These are phyloP conservation scores for Naganishia randhawae DNA, from an alignment of 768 basidiomycete species.

Conservation along the genomic window DNA sequence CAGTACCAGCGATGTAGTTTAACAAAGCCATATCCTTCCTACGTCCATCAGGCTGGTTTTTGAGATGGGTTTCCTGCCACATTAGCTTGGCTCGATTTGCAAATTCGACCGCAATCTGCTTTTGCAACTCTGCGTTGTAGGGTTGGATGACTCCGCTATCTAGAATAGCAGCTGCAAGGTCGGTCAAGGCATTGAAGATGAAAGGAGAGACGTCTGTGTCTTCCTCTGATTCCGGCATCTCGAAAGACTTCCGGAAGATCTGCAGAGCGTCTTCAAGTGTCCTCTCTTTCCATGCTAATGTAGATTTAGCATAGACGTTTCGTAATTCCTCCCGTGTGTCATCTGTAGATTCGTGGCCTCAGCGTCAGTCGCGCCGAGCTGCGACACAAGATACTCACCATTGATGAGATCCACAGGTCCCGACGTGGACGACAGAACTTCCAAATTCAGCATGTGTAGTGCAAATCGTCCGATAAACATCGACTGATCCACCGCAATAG, in stretches of 20 bases:
- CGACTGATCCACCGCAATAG: constrained; percentile 2
- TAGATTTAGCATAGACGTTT: background rate
- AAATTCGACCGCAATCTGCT: constrained; percentile 13
- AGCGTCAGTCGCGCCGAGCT: background rate
- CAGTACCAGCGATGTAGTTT: constrained; percentile 1
- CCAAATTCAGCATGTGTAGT: background rate
- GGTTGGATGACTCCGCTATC: constrained; percentile 22
- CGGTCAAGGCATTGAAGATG: constrained; percentile 19
- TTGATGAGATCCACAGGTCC: background rate
- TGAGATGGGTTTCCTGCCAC: background rate
- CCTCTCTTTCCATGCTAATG: constrained; percentile 7
- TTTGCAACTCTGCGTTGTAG: constrained; percentile 1
- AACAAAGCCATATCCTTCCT: background rate
- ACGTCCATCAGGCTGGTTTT: background rate
- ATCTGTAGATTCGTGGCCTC: background rate
- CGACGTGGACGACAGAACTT: background rate
- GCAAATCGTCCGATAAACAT: constrained; percentile 19
- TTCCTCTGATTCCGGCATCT: background rate
- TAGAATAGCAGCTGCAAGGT: constrained; percentile 11
- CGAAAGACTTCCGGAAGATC: constrained; percentile 11
- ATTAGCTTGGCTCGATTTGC: background rate
- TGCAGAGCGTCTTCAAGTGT: constrained; percentile 21
- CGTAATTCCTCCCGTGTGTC: background rate
- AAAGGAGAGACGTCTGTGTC: background rate
- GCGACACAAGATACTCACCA: background rate